Evolutionary conservation across 768 basidiomycete species (phyloP), one percentile per base, ranked within the genome.

Genomic region (Termitomyces sp.): DNA sequence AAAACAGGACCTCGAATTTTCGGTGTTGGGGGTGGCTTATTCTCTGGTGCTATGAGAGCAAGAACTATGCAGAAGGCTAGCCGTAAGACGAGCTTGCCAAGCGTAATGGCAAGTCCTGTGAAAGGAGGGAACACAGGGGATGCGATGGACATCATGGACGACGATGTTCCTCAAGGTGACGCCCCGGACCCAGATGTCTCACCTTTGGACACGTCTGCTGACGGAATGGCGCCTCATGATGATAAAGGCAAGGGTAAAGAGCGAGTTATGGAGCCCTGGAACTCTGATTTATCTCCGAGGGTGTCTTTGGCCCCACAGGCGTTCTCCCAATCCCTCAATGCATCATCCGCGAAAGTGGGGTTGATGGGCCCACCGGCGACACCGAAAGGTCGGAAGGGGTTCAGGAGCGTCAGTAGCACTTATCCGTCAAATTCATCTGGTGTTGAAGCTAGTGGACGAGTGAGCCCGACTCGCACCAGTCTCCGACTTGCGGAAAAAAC

Each of bases 311-410:
- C 85, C 0, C 83, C 82, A 24, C 82, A 86, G 58, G 79, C 83
- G 4, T 80, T 90, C 38, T 83, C 88, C 3, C 82, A 85, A 67
- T 90, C 89, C 6, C 68, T 90, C 38, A 81, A 77, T n/a, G 73
- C 76, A 4, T 66, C 84, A 35, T 83, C 84, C 45, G 66, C 76
- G 46, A 77, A 79, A 33, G 42, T 36, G 61, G 73, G 74, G 15
- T 55, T 58, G 18, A 81, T 78, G 85, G 85, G 75, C 57, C 85
- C 77, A 7, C 82, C 83, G 22, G 76, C 80, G 4, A 78, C 78
- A 40, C 81, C 84, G 12, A 71, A 67, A 22, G 67, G 71, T n/a
- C 68, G 69, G 8, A 63, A 58, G 38, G 70, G 69, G 22, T 68
- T 76, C 52, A 76, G 80, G 52, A 83, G 79, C 62, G 68, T 77